These are phyloP conservation scores for Daedaleopsis nitida DNA, from an alignment of 768 basidiomycete species.

Conservation along the genomic window DNA sequence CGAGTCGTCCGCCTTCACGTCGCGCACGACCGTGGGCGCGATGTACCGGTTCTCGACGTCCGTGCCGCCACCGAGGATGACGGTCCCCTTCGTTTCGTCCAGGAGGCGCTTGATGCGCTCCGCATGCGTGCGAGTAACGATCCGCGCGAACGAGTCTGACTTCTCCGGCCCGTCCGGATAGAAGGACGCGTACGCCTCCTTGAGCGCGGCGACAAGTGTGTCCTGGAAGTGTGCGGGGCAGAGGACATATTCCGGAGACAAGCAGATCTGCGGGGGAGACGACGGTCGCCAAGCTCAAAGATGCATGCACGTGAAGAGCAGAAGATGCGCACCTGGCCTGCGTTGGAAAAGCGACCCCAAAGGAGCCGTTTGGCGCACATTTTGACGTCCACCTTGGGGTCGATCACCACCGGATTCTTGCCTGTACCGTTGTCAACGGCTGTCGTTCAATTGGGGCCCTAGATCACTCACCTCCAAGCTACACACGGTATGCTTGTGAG, in stretches of 20 bases:
- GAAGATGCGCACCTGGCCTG: conserved; percentile 46
- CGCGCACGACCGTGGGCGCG: conserved; percentile 70
- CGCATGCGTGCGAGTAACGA: conserved; percentile 57
- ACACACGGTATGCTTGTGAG: neutral
- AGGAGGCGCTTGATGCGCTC: conserved; percentile 62
- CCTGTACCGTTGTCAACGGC: conserved; percentile 31
- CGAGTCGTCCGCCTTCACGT: conserved; percentile 64
- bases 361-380: conserved; percentile 69
- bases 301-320: neutral
- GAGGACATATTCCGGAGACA: conserved; percentile 61
- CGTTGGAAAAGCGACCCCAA: conserved; percentile 80
- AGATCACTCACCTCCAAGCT: neutral
- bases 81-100: conserved; percentile 64
- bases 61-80: conserved; percentile 65
- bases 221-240: conserved; percentile 45
- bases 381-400: conserved; percentile 67
- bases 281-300: neutral
- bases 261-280: conserved; percentile 47
- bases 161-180: conserved; percentile 47
- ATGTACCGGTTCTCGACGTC: conserved; percentile 63
- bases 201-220: conserved; percentile 40
- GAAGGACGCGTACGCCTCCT: conserved; percentile 52
- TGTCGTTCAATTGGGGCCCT: neutral
- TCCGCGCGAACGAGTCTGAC: conserved; percentile 49
- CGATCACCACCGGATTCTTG: conserved; percentile 70